phyloP scores from a whole-genome alignment of 257 asterid species.

The Verbena officinalis region DNA sequence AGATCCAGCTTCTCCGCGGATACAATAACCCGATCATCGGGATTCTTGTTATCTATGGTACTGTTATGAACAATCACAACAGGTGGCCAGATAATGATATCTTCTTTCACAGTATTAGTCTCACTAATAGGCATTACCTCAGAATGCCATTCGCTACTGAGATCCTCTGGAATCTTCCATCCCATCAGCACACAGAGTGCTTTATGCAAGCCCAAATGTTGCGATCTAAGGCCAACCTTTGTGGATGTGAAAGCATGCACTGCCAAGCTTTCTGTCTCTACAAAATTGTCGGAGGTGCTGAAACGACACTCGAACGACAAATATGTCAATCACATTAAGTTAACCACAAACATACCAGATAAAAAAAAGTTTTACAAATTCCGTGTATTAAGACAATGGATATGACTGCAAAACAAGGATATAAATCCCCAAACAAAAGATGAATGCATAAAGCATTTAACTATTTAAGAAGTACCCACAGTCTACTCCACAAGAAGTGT shows the following conservation, averaged over 20 bases:
- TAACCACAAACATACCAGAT: slow-evolving; percentile 20
- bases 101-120: slow-evolving; percentile 48
- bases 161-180: slow-evolving; percentile 54
- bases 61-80: slow-evolving; percentile 62
- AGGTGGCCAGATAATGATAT: slow-evolving; percentile 80
- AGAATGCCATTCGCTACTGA: slow-evolving; percentile 47
- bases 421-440: background rate
- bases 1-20: slow-evolving; percentile 55
- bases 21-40: slow-evolving; percentile 49
- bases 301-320: slow-evolving; percentile 28
- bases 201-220: slow-evolving; percentile 73
- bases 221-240: slow-evolving; percentile 55
- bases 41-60: slow-evolving; percentile 39
- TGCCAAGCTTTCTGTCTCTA: slow-evolving; percentile 55
- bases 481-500: slow-evolving; percentile 4
- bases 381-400: background rate
- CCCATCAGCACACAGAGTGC: slow-evolving; percentile 72
- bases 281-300: slow-evolving; percentile 64
- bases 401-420: slow-evolving; percentile 14
- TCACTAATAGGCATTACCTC: slow-evolving; percentile 49
- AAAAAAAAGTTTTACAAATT: background rate
- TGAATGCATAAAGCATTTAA: background rate
- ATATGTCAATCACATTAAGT: slow-evolving; percentile 9
- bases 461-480: slow-evolving; percentile 4
- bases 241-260: slow-evolving; percentile 59